A percentile compares a stretch with the other conserved stretches of the same genome.
phyloP scores from a whole-genome alignment of 2,329 filamentous ascomycete genomes.

The Emergomyces orientalis region DNA sequence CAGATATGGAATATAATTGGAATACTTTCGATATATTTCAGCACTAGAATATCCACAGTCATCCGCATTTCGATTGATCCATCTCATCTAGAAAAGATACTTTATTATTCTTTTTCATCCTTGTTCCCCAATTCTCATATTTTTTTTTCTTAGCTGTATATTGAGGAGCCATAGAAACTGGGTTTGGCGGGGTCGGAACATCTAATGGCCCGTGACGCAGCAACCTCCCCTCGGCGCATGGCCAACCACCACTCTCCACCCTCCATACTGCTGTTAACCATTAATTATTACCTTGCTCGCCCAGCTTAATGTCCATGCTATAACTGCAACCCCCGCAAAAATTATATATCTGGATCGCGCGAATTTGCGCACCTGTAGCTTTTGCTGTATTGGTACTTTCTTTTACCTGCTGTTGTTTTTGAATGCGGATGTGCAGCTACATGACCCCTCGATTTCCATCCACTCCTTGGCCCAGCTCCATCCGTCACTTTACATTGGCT shows the following conservation, averaged over 20 bases:
- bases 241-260: background rate
- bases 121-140: background rate
- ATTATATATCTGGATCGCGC: background rate
- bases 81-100: too few relatives aligned
- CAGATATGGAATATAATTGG: too few relatives aligned
- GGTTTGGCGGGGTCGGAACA: slow-evolving; percentile 10
- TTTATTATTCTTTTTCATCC: background rate
- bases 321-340: background rate
- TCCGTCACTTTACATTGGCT: background rate
- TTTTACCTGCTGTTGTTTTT: background rate
- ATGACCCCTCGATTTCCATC: background rate
- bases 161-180: too few relatives aligned
- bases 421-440: background rate
- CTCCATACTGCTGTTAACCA: background rate
- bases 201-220: background rate
- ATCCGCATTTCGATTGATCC: background rate
- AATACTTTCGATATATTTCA: too few relatives aligned
- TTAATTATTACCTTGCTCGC: background rate
- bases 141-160: too few relatives aligned
- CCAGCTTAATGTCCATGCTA: background rate
- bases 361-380: background rate
- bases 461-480: background rate
- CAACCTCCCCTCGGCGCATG: slow-evolving; percentile 1
- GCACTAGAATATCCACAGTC: background rate
- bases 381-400: background rate